phyloP scores from a whole-genome alignment of 2,329 filamentous ascomycete species.

The Verticillium longisporum region DNA sequence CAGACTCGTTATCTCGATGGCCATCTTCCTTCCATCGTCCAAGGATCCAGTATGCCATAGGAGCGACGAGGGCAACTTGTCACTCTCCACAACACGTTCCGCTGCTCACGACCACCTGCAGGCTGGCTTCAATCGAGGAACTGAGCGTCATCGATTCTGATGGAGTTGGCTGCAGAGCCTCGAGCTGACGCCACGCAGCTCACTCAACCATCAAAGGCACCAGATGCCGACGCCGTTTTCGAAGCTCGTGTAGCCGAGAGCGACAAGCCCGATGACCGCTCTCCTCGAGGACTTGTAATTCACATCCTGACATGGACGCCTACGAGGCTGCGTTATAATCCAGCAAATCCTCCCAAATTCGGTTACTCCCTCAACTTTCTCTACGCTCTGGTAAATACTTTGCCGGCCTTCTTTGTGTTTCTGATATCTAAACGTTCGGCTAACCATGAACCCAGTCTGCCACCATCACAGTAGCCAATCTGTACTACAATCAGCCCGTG shows the following conservation, averaged over 20 bases:
- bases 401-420: background rate
- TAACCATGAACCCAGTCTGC: constrained; percentile 29
- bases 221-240: background rate
- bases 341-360: constrained; percentile 59
- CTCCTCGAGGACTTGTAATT: background rate
- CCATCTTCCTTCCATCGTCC: background rate
- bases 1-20: background rate
- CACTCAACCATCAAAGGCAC: background rate
- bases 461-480: constrained; percentile 68
- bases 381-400: constrained; percentile 51
- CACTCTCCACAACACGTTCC: too few relatives aligned
- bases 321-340: constrained; percentile 60
- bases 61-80: background rate
- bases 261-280: background rate
- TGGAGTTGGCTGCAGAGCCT: background rate
- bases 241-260: background rate
- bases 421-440: too few relatives aligned
- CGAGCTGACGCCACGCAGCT: background rate
- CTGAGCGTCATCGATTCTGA: background rate
- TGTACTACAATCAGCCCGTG: constrained; percentile 78
- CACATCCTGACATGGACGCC: constrained; percentile 50
- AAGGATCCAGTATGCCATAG: background rate
- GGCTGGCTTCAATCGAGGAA: background rate
- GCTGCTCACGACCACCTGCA: background rate
- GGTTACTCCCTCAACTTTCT: constrained; percentile 62